Percentiles rank a stretch among this genome's conserved stretches.
These are phyloP conservation scores for Helianthus annuus DNA, from an alignment of 129 eudicot species.

Conservation along the genomic window HanXRQr2.0-SUNRISE NC_035439.2:10342133-10342632, in stretches of 20 bases:
- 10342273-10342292: neutral
- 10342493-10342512: conserved; percentile 15
- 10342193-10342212: neutral
- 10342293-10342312: neutral
- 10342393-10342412: neutral
- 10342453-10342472: neutral
- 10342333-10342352: neutral
- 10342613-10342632: conserved; percentile 71
- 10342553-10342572: conserved; percentile 69
- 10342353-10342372: neutral
- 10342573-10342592: conserved; percentile 75
- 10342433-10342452: neutral
- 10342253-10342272: neutral
- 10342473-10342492: neutral
- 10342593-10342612: conserved; percentile 78
- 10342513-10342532: conserved; percentile 85
- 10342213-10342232: neutral
- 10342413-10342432: neutral
- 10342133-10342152: neutral
- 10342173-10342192: neutral
- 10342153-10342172: neutral
- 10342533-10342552: conserved; percentile 91
- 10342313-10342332: neutral
- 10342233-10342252: neutral
- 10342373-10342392: neutral